Evolutionary conservation across 441 rosid genomes (phyloP).

Genomic region (Bruguiera hainesii): DNA sequence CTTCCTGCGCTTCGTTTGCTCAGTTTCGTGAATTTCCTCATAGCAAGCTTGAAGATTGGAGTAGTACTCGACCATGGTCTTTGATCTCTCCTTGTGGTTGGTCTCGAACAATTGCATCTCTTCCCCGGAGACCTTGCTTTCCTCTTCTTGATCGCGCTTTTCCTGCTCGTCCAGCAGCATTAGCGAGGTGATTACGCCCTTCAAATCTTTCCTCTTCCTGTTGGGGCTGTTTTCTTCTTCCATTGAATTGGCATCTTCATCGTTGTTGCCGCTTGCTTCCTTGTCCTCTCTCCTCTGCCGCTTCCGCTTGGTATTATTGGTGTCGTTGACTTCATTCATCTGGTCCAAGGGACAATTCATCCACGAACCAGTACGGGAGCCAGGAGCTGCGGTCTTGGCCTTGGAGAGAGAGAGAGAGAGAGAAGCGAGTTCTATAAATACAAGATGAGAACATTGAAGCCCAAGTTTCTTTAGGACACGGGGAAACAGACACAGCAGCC

Average conservation of each 20-base stretch:
- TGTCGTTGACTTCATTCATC: conserved; percentile 36
- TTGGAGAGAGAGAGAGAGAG: neutral
- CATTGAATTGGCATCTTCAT: conserved; percentile 10
- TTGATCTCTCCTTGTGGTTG: conserved; percentile 46
- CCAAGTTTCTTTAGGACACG: neutral
- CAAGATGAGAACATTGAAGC: neutral
- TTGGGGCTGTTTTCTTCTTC: conserved; percentile 18
- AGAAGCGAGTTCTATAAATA: conserved; percentile 32
- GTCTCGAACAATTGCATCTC: conserved; percentile 47
- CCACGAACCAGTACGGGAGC: no score
- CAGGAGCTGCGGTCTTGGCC: conserved; percentile 11
- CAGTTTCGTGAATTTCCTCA: conserved; percentile 42
- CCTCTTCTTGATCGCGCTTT: conserved; percentile 38
- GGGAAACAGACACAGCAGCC: no score
- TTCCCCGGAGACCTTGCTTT: conserved; percentile 31
- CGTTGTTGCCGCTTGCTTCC: conserved; percentile 19
- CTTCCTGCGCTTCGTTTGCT: conserved; percentile 39
- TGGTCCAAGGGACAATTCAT: conserved; percentile 8
- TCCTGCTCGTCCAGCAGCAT: conserved; percentile 65
- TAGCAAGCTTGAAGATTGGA: conserved; percentile 47
- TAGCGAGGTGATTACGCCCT: conserved; percentile 61
- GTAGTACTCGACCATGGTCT: conserved; percentile 57
- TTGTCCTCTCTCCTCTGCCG: conserved; percentile 20
- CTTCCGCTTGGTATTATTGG: conserved; percentile 8
- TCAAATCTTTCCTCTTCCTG: conserved; percentile 39